Evolutionary conservation across 2,329 filamentous ascomycete species (phyloP).

Genomic region (Phialophora chinensis): DNA sequence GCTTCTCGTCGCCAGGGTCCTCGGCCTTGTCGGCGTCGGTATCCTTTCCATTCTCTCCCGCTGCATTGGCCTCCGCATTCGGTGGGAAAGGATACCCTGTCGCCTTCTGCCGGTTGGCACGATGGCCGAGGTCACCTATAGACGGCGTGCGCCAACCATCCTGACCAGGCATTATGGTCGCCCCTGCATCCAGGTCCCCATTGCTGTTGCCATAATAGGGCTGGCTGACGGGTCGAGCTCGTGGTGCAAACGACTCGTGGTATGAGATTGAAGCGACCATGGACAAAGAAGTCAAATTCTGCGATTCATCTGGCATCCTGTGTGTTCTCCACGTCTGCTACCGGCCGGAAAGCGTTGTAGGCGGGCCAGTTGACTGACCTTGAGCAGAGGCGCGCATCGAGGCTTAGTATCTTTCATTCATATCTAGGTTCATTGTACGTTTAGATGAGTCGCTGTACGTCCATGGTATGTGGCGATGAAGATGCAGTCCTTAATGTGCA

Average conservation of each 20-base stretch:
- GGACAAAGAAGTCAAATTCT: neutral
- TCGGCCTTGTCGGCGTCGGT: conserved; percentile 25
- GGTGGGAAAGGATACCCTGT: neutral
- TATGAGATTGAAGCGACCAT: neutral
- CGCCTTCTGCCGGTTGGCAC: conserved; percentile 13
- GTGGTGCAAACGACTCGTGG: neutral
- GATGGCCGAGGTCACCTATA: conserved; percentile 50
- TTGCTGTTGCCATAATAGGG: neutral
- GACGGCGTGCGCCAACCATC: conserved; percentile 55
- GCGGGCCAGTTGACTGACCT: neutral
- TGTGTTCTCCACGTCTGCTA: neutral
- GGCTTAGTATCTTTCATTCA: neutral
- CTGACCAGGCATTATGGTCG: conserved; percentile 4
- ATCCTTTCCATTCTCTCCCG: neutral
- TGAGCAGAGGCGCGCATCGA: neutral
- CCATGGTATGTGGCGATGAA: neutral
- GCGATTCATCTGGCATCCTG: neutral
- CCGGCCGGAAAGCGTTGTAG: neutral
- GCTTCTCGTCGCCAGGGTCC: conserved; percentile 33
- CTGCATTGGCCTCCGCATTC: neutral
- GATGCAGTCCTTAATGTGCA: neutral
- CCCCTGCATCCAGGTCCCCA: neutral
- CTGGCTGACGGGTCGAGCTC: neutral
- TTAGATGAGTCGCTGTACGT: neutral
- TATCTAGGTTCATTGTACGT: neutral